Percentiles rank a stretch among this genome's conserved stretches.
phyloP scores from a whole-genome alignment of 1,284 basidiomycete genomes.

The Pyrrhoderma lamaoense region DNA sequence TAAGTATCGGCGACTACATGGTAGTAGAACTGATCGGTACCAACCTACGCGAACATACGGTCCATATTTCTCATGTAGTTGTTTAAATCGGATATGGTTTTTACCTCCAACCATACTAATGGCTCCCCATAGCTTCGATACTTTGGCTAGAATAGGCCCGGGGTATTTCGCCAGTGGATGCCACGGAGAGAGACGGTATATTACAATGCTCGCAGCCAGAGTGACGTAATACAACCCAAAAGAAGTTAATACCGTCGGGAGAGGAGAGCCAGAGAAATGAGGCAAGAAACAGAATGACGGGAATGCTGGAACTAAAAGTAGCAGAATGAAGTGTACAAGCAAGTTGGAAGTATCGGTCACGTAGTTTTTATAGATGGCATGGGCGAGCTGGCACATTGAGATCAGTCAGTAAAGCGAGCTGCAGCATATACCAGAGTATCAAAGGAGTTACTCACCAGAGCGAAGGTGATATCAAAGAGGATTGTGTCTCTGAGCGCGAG shows the following conservation, averaged over 20 bases:
- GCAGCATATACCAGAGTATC: too few species aligned
- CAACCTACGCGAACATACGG: constrained; percentile 21
- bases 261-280: constrained; percentile 19
- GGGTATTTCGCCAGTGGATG: constrained; percentile 24
- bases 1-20: not conserved
- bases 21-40: too few species aligned
- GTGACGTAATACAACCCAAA: constrained; percentile 17
- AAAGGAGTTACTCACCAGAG: constrained; percentile 1
- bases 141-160: constrained; percentile 20
- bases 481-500: not conserved
- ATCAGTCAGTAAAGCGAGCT: too few species aligned
- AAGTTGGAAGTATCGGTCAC: not conserved
- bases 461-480: constrained; percentile 1
- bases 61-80: constrained; percentile 20
- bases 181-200: constrained; percentile 24
- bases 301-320: constrained; percentile 1
- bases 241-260: constrained; percentile 17
- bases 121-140: constrained; percentile 19
- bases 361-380: constrained; percentile 10
- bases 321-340: not conserved
- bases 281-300: not conserved
- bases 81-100: not conserved
- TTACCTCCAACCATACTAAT: constrained; percentile 13
- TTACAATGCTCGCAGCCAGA: constrained; percentile 13
- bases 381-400: not conserved